A percentile compares a stretch with the other conserved stretches of the same genome.
Evolutionary conservation across 768 basidiomycete genomes (phyloP).

Genomic region (Suillus alpinus): DNA sequence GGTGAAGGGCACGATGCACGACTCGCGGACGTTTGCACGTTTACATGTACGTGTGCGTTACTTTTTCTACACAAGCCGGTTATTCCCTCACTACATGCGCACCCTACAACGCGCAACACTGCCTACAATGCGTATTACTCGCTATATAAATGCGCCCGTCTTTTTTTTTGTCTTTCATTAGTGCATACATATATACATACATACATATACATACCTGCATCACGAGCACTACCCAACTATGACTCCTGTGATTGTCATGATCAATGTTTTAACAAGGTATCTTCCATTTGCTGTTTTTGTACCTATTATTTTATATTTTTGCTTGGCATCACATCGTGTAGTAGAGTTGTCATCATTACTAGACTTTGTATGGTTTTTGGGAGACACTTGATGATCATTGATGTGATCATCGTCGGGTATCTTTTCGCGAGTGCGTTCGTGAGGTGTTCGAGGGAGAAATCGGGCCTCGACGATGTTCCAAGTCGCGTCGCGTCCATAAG

Average conservation of each 20-base stretch:
- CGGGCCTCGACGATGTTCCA: background rate
- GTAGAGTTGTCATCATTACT: background rate
- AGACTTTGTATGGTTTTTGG: too few relatives aligned
- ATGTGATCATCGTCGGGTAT: too few relatives aligned
- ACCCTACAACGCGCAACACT: background rate
- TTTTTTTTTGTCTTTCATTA: conserved; percentile 9
- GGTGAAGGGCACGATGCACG: conserved; percentile 15
- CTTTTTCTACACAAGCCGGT: background rate
- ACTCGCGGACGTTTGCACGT: background rate
- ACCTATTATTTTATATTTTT: background rate
- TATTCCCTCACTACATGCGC: background rate
- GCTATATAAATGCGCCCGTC: background rate
- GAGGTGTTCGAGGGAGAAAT: background rate
- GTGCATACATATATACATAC: conserved; percentile 15
- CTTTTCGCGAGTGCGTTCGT: background rate
- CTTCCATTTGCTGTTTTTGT: background rate
- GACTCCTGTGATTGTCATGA: background rate
- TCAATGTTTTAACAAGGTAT: background rate
- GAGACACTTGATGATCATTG: too few relatives aligned
- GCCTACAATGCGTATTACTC: background rate
- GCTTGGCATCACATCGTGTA: conserved; percentile 14
- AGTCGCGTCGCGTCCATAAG: conserved; percentile 4
- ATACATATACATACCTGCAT: conserved; percentile 19
- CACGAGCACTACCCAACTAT: conserved; percentile 8
- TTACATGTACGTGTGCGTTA: background rate